Conservation (phyloP, 2,329 filamentous ascomycete genomes). For the Sporothrix variecibatus region DNA sequence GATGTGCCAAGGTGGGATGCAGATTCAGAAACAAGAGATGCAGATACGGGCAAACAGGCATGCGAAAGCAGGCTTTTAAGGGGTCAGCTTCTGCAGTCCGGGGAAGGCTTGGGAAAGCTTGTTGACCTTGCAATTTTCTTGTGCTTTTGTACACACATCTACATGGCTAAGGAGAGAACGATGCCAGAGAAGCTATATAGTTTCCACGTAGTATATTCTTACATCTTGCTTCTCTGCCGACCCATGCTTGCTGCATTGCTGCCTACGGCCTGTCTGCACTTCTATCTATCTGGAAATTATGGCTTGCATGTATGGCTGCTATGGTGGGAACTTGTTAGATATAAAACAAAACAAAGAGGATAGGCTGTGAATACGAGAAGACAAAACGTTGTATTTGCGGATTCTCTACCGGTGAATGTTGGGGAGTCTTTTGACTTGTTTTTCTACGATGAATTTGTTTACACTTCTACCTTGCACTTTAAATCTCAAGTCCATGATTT, state of each 20-base stretch:
- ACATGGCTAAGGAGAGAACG: not conserved
- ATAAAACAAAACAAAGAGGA: not conserved
- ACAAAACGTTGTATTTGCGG: not conserved
- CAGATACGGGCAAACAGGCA: not conserved
- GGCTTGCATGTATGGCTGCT: not conserved
- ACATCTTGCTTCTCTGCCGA: not conserved
- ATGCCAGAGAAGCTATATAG: not conserved
- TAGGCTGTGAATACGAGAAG: not conserved
- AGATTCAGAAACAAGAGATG: constrained; percentile 9
- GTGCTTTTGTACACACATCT: not conserved
- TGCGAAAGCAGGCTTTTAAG: not conserved
- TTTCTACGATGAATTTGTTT: not conserved
- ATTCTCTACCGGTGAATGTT: not conserved
- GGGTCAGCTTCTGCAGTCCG: not conserved
- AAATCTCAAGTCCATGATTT: too few species aligned
- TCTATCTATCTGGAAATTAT: not conserved
- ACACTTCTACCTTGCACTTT: too few species aligned
- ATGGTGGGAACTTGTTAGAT: not conserved
- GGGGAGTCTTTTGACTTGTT: not conserved
- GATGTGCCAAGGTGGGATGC: not conserved
- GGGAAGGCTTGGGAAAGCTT: not conserved
- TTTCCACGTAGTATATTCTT: not conserved
- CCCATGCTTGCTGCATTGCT: not conserved
- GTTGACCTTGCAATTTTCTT: not conserved
- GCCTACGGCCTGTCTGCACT: not conserved